Evolutionary conservation across 768 basidiomycete genomes (phyloP), one percentile per base, ranked within the genome.

Genomic region (Lentinula boryana): DNA sequence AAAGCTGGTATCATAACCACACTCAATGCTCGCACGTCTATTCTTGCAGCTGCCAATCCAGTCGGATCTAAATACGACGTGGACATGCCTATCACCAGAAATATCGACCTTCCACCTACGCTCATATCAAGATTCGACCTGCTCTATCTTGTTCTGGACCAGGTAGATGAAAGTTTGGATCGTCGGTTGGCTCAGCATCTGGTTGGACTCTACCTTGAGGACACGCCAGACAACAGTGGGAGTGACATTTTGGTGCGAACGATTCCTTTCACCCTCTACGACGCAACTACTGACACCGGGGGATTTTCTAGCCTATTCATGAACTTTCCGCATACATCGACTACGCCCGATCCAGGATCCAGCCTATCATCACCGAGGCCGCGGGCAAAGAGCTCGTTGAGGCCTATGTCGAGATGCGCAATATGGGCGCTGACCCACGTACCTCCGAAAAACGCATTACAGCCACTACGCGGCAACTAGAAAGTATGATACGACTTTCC

Each of bases 1-100:
- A 99, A 98, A 75, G 97, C 97, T 0, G 97, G 97, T 9, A 99
- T 99, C 65, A 98, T 98, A 69, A 98, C 97, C 0, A 99, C 97
- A 0, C 80, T 99, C 61, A 99, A 99, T 67, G 97, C 97, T 0
- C 83, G 97, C n/a, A 98, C 97, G 0, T 98, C 96, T 0, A 95
- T 99, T 65, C 81, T 99, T 9, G 97, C 97, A 1, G 97, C 95
- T 5, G 97, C 97, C 23, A 98, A 99, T 70, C 97, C 97, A 1
- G 91, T 98, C 31, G 93, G 92, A 16, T 95, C 93, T 0, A 93
- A 93, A 71, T 98, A 98, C 76, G 91, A 98, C 72, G 86, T 91
- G 50, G 84, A 93, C 63, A 76, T 92, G 68, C 94, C 96, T 2
- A 91, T 98, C 66, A 96, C 96, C 0, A 82, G 88, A 56, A 99